These are phyloP conservation scores for Aspergillus neotritici DNA, from an alignment of 2,329 filamentous ascomycete genomes.

Conservation along the genomic window DNA sequence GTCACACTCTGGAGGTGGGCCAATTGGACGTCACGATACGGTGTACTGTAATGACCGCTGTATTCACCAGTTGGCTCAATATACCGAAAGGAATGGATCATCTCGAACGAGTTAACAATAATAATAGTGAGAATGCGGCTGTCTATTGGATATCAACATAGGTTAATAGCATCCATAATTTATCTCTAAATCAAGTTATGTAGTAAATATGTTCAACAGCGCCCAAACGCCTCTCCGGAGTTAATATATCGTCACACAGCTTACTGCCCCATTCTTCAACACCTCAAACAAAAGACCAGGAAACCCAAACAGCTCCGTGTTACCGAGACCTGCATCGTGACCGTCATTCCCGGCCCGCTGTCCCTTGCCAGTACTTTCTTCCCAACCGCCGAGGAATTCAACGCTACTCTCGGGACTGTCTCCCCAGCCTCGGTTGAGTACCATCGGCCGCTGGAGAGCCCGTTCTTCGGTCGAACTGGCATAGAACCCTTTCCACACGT, in stretches of 20 bases:
- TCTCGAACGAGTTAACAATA: too few relatives aligned
- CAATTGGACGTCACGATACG: too few relatives aligned
- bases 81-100: too few relatives aligned
- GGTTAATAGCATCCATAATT: too few relatives aligned
- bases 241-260: constrained; percentile 80
- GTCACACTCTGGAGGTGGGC: too few relatives aligned
- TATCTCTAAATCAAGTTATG: too few relatives aligned
- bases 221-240: too few relatives aligned
- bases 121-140: too few relatives aligned
- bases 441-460: constrained; percentile 61
- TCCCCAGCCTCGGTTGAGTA: constrained; percentile 83
- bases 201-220: too few relatives aligned
- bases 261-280: constrained; percentile 83
- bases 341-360: constrained; percentile 38
- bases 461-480: constrained; percentile 51
- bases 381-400: constrained; percentile 79
- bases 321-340: constrained; percentile 54
- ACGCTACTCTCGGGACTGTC: constrained; percentile 87
- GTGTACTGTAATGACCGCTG: too few relatives aligned
- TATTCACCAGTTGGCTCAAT: too few relatives aligned
- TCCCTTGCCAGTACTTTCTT: constrained; percentile 57
- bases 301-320: constrained; percentile 86
- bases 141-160: too few relatives aligned
- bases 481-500: constrained; percentile 65
- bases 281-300: constrained; percentile 95